phyloP scores from a whole-genome alignment of 202 grass and related monocot genomes.

The Sporobolus alterniflorus region DNA sequence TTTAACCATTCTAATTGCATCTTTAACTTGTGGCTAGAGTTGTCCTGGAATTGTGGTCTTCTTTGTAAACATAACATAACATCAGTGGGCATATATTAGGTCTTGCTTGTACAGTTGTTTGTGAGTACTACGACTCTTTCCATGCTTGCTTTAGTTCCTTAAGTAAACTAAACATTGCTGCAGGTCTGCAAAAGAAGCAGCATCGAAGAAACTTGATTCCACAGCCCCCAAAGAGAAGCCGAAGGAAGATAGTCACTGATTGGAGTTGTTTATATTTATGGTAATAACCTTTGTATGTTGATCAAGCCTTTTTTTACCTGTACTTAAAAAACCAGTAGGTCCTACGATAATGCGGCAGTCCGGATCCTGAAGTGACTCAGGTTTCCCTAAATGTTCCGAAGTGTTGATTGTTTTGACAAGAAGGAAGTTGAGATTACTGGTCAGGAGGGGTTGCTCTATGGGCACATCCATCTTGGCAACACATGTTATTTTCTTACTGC shows the following conservation, averaged over 20 bases:
- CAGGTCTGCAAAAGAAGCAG: slow-evolving; percentile 57
- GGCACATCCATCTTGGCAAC: neutral
- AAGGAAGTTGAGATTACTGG: neutral
- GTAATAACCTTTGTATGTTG: slow-evolving; percentile 6
- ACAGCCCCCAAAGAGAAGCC: slow-evolving; percentile 54
- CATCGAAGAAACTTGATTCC: slow-evolving; percentile 45
- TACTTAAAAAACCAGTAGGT: slow-evolving; percentile 18
- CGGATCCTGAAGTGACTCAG: neutral
- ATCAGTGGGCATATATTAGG: neutral
- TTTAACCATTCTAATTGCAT: neutral
- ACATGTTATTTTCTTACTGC: neutral
- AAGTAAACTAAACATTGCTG: neutral
- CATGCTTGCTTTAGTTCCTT: neutral
- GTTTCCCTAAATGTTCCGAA: neutral
- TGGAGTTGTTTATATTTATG: slow-evolving; percentile 24
- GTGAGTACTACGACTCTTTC: neutral
- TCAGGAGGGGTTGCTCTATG: neutral
- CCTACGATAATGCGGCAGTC: neutral
- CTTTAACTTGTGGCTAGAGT: slow-evolving; percentile 1
- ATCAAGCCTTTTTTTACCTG: neutral
- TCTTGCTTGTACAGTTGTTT: neutral
- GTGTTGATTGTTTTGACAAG: neutral
- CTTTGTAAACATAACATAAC: neutral
- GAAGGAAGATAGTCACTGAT: slow-evolving; percentile 49
- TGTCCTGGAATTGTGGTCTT: neutral